Base-by-base conservation (phyloP, 495 filamentous ascomycete species). In the Saxispiralis lemnorum region DNA sequence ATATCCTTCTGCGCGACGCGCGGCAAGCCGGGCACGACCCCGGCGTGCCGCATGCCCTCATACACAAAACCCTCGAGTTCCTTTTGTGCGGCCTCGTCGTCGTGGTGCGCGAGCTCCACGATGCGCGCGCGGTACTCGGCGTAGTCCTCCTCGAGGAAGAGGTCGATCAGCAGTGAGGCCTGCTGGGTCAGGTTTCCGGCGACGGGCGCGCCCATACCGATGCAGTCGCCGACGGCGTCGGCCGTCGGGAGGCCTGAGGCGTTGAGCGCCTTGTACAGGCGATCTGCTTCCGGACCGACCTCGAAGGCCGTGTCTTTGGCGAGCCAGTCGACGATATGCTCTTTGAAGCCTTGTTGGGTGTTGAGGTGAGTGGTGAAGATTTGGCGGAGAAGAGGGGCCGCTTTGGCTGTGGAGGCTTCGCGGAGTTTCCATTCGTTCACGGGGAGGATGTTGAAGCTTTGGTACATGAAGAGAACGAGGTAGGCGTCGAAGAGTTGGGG, bases 11-110 rank as follows among this genome's bases (percentile, higher is more conserved):
- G 38, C 7, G 49, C 52, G 39, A 57, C 52, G 14, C 55, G 55
- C 14, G 52, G 46, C 7, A 57, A 35, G 19, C 55, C 55, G 9
- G 54, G 56, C 15, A 54, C 62, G 6, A 63, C 59, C 20, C 60
- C 60, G 0, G 56, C 55, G 41, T 63, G 62, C 10, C 62, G 56
- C 62, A 65, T 65, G 38, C 60, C 60, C 28, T 57, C 55, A 44
- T 45, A 57, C 4, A 57, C 52, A 35, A 57, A 57, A 30, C 55
- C 55, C 33, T 52, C 46, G 7, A 57, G 47, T 39, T 57, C 56
- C 4, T 46, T 31, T 24, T 50, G 47, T 1, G 55, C 39, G 1
- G 41, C 33, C 0, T 35, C 41, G 5, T 45, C 42, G 15, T 51
- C 44, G 38, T 46, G 48, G 47, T 55, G 38, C 16, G 56, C 53